These are phyloP conservation scores for Neurospora hispaniola DNA, from an alignment of 495 filamentous ascomycete species.

Conservation along the genomic window DNA sequence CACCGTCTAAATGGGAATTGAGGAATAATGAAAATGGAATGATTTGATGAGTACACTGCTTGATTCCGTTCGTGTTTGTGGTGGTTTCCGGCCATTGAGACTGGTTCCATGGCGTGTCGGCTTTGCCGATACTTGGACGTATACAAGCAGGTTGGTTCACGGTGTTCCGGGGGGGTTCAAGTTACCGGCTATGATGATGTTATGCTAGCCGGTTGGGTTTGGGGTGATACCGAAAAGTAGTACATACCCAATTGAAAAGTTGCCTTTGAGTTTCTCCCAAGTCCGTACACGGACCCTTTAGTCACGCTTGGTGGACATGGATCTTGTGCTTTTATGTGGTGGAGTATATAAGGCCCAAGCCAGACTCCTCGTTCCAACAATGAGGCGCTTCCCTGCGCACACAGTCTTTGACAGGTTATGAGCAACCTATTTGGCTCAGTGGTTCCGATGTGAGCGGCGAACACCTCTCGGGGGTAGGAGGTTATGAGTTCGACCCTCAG, in stretches of 20 bases:
- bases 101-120: not conserved
- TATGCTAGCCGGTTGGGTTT: not conserved
- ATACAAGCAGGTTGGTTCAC: not conserved
- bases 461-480: not conserved
- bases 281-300: not conserved
- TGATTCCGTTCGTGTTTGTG: not conserved
- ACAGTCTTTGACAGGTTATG: not conserved
- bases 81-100: not conserved
- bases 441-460: not conserved
- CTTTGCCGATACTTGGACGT: not conserved
- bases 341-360: not conserved
- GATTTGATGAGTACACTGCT: not conserved
- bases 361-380: not conserved
- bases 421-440: not conserved
- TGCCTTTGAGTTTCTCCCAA: not conserved
- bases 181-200: not conserved
- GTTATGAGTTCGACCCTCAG: not conserved
- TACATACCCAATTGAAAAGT: not conserved
- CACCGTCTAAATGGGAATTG: slow-evolving; percentile 54
- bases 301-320: not conserved
- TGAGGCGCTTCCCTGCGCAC: not conserved
- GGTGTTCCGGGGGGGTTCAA: not conserved
- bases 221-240: not conserved
- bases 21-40: not conserved
- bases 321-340: not conserved